These are phyloP conservation scores for Agrocybe chaxingu DNA, from an alignment of 768 basidiomycete species.

Conservation along the genomic window DNA sequence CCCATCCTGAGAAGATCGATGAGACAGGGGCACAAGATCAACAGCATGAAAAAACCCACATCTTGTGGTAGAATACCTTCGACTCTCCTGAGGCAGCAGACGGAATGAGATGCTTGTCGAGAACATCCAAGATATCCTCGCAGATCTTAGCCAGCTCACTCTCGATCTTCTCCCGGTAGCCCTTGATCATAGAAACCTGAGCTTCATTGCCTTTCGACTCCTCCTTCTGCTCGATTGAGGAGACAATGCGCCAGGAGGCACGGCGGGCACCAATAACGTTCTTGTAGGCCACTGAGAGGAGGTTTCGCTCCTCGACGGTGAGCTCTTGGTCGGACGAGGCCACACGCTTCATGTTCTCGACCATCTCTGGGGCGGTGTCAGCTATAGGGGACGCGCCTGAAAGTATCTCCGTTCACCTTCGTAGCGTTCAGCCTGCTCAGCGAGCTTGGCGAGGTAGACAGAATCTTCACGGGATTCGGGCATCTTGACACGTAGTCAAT, in stretches of 20 bases:
- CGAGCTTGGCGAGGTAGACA: conserved; percentile 99
- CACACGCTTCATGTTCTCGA: conserved; percentile 99
- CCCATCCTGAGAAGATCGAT: conserved; percentile 74
- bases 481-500: conserved; percentile 51
- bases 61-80: conserved; percentile 99
- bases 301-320: conserved; percentile 97
- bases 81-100: conserved; percentile 96
- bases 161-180: conserved; percentile 98
- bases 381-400: conserved; percentile 10
- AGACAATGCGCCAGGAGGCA: conserved; percentile 97
- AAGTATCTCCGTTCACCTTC: conserved; percentile 59
- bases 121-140: conserved; percentile 96
- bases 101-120: conserved; percentile 97
- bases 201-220: conserved; percentile 97
- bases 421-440: conserved; percentile 99
- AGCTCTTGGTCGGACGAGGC: conserved; percentile 97
- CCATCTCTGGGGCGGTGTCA: conserved; percentile 69
- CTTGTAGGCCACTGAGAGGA: conserved; percentile 98
- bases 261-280: conserved; percentile 98
- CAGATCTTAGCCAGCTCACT: conserved; percentile 96
- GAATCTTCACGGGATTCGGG: conserved; percentile 89
- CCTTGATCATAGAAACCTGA: conserved; percentile 96
- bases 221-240: conserved; percentile 99
- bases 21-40: conserved; percentile 3
- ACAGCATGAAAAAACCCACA: conserved; percentile 46